phyloP scores from a whole-genome alignment of 768 basidiomycete species.

The Hygrophoropsis aurantiaca region DNA sequence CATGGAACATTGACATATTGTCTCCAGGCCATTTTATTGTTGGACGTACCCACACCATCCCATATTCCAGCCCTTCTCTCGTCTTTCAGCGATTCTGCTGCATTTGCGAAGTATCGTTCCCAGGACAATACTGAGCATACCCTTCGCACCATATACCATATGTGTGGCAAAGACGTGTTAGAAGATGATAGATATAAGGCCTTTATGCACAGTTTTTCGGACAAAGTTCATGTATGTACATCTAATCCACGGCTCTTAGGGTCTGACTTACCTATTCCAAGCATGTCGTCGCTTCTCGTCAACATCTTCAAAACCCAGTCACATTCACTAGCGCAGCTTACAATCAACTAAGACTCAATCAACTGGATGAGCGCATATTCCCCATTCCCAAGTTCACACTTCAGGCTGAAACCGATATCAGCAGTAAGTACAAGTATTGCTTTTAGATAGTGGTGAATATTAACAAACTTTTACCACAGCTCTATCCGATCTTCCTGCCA shows the following conservation, averaged over 20 bases:
- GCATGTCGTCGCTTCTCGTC: conserved; percentile 75
- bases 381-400: conserved; percentile 57
- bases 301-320: conserved; percentile 60
- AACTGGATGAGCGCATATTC: conserved; percentile 75
- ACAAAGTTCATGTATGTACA: conserved; percentile 56
- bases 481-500: conserved; percentile 44
- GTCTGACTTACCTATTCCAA: conserved; percentile 28
- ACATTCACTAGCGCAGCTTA: conserved; percentile 75
- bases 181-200: conserved; percentile 65
- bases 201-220: conserved; percentile 71
- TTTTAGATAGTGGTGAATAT: too few species aligned
- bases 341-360: conserved; percentile 68
- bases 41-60: conserved; percentile 67
- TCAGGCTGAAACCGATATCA: conserved; percentile 39
- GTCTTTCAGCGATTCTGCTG: conserved; percentile 45
- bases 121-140: conserved; percentile 42
- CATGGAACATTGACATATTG: background rate
- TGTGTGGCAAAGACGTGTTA: conserved; percentile 69
- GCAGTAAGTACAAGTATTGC: conserved; percentile 18
- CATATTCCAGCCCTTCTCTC: conserved; percentile 55
- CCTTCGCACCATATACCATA: conserved; percentile 61
- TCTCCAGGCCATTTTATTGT: conserved; percentile 56
- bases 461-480: conserved; percentile 1
- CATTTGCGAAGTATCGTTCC: conserved; percentile 51
- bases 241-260: background rate